Conservation (phyloP, 2,329 filamentous ascomycete species). For the Aureobasidium namibiae region DNA sequence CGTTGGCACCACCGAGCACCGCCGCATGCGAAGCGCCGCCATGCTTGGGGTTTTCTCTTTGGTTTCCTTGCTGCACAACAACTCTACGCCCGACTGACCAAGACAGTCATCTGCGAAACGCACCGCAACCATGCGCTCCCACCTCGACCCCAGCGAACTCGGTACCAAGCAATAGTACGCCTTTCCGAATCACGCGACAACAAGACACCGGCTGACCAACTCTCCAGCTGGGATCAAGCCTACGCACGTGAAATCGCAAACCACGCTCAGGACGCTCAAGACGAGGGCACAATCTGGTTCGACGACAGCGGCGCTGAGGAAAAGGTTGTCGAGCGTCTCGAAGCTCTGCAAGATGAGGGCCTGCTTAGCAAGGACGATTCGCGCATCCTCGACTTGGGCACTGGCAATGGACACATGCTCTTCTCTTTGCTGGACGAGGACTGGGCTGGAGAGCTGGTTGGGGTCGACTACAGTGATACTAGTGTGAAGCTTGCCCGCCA, state of each 20-base stretch:
- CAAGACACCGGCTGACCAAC: constrained; percentile 2
- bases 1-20: neutral
- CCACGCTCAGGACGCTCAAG: constrained; percentile 60
- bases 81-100: no score
- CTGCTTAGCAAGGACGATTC: constrained; percentile 40
- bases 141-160: constrained; percentile 48
- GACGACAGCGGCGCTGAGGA: constrained; percentile 82
- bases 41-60: neutral
- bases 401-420: constrained; percentile 88
- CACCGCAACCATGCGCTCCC: constrained; percentile 9
- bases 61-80: neutral
- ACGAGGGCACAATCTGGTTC: constrained; percentile 94
- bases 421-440: constrained; percentile 63
- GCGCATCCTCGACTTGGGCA: constrained; percentile 77
- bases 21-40: constrained; percentile 3
- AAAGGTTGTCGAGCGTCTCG: constrained; percentile 61
- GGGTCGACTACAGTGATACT: constrained; percentile 75
- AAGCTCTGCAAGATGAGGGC: constrained; percentile 42
- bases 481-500: constrained; percentile 66
- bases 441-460: constrained; percentile 65
- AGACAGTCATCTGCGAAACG: neutral
- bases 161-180: constrained; percentile 87
- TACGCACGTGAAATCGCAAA: constrained; percentile 66
- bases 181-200: neutral
- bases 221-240: constrained; percentile 47